These are phyloP conservation scores for Globisporangium barbulae DNA, from an alignment of 352 stramenopile species.

Conservation along the genomic window DNA sequence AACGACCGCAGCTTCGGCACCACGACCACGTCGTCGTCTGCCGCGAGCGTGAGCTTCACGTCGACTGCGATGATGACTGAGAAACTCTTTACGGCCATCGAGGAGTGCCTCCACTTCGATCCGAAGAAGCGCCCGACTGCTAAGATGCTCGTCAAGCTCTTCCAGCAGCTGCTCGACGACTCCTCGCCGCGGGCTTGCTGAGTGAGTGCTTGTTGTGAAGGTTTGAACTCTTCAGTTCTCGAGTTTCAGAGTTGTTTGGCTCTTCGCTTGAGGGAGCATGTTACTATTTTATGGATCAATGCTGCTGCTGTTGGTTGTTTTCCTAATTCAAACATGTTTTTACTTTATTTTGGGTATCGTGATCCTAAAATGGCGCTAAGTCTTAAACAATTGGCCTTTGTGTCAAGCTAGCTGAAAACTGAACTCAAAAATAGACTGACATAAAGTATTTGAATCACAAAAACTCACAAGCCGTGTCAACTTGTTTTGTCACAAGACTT, in stretches of 20 bases:
- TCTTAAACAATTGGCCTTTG: no score
- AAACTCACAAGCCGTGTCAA: no score
- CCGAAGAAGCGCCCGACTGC: constrained; percentile 51
- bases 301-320: not conserved
- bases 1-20: constrained; percentile 45
- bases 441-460: no score
- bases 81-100: constrained; percentile 42
- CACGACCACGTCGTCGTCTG: constrained; percentile 33
- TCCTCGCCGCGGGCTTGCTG: constrained; percentile 6
- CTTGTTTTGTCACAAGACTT: no score
- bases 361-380: no score
- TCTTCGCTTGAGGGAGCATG: not conserved
- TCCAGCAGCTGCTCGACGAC: constrained; percentile 42
- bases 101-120: constrained; percentile 58
- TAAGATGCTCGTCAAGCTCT: constrained; percentile 48
- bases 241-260: not conserved
- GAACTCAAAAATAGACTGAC: no score
- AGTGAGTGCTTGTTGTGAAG: not conserved
- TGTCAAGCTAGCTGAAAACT: no score
- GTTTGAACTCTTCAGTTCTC: not conserved
- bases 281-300: not conserved
- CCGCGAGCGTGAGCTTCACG: constrained; percentile 25
- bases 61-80: constrained; percentile 36
- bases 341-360: no score
- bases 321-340: no score